These are phyloP conservation scores for Pythium rishiriense DNA, from an alignment of 352 stramenopile species.

Conservation along the genomic window DNA sequence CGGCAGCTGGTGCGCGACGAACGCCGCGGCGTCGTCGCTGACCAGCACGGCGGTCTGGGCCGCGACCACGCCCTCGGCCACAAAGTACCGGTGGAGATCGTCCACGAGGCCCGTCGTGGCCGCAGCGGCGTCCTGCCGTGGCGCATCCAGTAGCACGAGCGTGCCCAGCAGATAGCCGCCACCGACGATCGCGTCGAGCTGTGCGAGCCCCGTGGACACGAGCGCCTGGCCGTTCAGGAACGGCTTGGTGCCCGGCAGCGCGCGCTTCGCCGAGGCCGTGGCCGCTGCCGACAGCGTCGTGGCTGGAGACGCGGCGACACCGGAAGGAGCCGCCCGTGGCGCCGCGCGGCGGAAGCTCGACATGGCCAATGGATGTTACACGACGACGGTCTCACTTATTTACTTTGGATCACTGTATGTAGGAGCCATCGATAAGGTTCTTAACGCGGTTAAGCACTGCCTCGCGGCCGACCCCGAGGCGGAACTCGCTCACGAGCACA, in stretches of 20 bases:
- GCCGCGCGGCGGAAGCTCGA: conserved; percentile 50
- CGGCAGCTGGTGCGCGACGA: conserved; percentile 44
- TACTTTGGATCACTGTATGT: too few species aligned
- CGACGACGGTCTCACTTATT: too few species aligned
- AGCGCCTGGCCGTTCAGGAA: conserved; percentile 73
- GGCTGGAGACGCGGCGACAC: too few species aligned
- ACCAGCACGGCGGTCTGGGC: conserved; percentile 41
- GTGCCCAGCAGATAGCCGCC: conserved; percentile 56
- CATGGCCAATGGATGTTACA: conserved; percentile 25
- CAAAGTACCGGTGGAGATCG: conserved; percentile 69
- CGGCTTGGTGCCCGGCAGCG: conserved; percentile 50
- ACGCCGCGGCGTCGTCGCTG: conserved; percentile 38
- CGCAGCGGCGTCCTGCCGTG: conserved; percentile 23
- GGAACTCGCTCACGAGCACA: conserved; percentile 20
- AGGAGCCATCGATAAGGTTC: conserved; percentile 11
- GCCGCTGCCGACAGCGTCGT: too few species aligned
- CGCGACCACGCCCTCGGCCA: conserved; percentile 51
- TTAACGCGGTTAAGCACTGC: conserved; percentile 24
- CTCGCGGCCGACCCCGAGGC: background rate
- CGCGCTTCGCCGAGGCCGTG: background rate
- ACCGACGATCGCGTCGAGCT: conserved; percentile 57
- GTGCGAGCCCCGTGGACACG: conserved; percentile 47
- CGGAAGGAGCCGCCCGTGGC: background rate
- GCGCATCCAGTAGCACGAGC: conserved; percentile 49
- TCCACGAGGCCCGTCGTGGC: conserved; percentile 37